Percentiles rank a stretch among this genome's conserved stretches.
These are phyloP conservation scores for Mortierella sp. DNA, from an alignment of 371 early-diverging fungal species.

Conservation along the genomic window DNA sequence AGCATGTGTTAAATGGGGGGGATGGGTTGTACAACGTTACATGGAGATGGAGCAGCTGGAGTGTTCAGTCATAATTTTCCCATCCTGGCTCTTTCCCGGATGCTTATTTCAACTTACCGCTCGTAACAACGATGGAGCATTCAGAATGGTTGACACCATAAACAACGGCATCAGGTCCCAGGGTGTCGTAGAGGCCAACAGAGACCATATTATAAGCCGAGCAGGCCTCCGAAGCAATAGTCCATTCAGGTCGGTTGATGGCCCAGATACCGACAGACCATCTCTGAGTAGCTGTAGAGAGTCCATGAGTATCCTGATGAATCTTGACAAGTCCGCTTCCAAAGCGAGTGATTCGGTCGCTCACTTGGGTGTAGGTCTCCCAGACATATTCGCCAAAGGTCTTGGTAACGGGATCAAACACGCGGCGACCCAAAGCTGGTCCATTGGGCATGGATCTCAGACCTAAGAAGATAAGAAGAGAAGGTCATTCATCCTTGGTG, in stretches of 20 bases:
- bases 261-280: slow-evolving; percentile 74
- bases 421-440: slow-evolving; percentile 62
- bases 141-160: slow-evolving; percentile 78
- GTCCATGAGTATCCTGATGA: slow-evolving; percentile 47
- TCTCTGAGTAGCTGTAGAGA: slow-evolving; percentile 22
- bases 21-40: no score
- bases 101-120: no score
- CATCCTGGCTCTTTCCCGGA: no score
- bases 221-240: slow-evolving; percentile 77
- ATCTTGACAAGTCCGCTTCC: slow-evolving; percentile 70
- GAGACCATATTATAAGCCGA: slow-evolving; percentile 68
- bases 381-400: slow-evolving; percentile 79
- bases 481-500: neutral
- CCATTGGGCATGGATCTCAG: slow-evolving; percentile 25
- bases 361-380: slow-evolving; percentile 79
- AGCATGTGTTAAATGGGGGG: no score
- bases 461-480: slow-evolving; percentile 13
- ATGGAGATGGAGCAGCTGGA: no score
- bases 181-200: slow-evolving; percentile 96
- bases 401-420: slow-evolving; percentile 59
- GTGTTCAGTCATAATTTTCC: no score
- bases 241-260: slow-evolving; percentile 95
- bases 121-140: slow-evolving; percentile 76
- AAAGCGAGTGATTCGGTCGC: slow-evolving; percentile 74
- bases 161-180: slow-evolving; percentile 84